Evolutionary conservation across 495 filamentous ascomycete species (phyloP), one percentile per base, ranked within the genome.

Genomic region (Hypoxylon trugodes): DNA sequence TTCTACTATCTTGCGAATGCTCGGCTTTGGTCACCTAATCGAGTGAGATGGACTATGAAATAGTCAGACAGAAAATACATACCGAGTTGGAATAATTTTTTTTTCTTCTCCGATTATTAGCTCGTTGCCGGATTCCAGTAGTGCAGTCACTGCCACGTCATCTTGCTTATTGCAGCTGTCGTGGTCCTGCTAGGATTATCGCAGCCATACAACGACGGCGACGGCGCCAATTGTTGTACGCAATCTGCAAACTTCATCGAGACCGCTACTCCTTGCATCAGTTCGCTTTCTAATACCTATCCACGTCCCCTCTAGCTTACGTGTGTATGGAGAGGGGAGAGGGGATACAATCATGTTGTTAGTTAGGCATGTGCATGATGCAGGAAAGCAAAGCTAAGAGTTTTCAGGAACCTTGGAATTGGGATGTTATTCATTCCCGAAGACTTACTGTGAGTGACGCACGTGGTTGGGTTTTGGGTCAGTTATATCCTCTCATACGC

Each of bases 111-210:
- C 25, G 37, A 32, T 24, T 41, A 38, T 38, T 54, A 41, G 48
- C 32, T 47, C 26, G 26, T 21, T 19, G 45, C 24, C 35, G 33
- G 52, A 36, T 42, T 49, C 26, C 2, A 51, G 18, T 52, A 58
- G 43, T 41, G 37, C 38, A 51, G 10, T n/a, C 36, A 28, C 8
- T 50, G 58, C 57, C 64, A 67, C 64, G 64, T 67, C 64, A 67
- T 61, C 58, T 25, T 54, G 58, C 58, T 43, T 30, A 53, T 53
- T 61, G 57, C 52, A 66, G 50, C 16, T 58, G 53, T 54, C 28
- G 58, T 67, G 52, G 58, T 22, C 46, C 33, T 19, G 33, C 40
- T 19, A 30, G 52, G 7, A 58, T 57, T 43, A 54, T 54, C 47
- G 32, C 36, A 22, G 16, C 50, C 57, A 51, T 41, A 22, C 22